Evolutionary conservation across 2,329 filamentous ascomycete genomes (phyloP).

Genomic region (Rhynchosporium agropyri): DNA sequence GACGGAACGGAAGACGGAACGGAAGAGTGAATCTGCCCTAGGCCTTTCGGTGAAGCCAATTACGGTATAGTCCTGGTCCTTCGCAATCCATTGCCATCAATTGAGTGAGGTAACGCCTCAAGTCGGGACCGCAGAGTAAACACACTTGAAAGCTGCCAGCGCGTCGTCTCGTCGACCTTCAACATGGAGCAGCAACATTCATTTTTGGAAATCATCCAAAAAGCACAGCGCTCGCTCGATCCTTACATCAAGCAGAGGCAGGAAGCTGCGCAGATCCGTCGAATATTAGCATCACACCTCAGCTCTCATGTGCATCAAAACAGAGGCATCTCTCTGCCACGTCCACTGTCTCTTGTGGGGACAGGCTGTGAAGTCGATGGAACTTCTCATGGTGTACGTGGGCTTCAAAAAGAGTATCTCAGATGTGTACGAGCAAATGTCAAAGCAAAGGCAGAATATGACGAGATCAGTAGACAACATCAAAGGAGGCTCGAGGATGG

Average conservation of each 20-base stretch:
- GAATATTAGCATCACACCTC: constrained; percentile 57
- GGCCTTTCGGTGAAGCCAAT: no score
- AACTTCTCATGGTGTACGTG: constrained; percentile 46
- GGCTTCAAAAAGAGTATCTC: constrained; percentile 57
- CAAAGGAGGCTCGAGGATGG: constrained; percentile 17
- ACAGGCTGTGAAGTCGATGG: constrained; percentile 43
- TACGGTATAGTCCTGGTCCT: no score
- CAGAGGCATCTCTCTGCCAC: constrained; percentile 44
- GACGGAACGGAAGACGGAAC: no score
- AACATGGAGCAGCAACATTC: constrained; percentile 31
- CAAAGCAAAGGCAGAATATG: constrained; percentile 53
- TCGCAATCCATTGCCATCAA: no score
- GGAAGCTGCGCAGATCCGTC: constrained; percentile 58
- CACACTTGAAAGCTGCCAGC: constrained; percentile 15
- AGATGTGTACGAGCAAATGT: constrained; percentile 56
- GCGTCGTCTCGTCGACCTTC: background rate
- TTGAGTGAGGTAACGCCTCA: background rate
- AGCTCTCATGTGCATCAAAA: constrained; percentile 46
- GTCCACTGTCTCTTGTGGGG: constrained; percentile 52
- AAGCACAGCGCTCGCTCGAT: constrained; percentile 50
- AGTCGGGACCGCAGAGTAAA: constrained; percentile 14
- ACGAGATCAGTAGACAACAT: constrained; percentile 34
- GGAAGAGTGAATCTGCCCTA: no score
- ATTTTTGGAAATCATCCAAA: constrained; percentile 44
- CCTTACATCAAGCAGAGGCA: constrained; percentile 60